Base-by-base conservation (phyloP, 2,329 filamentous ascomycete species). In the Aspergillus sp. region DNA sequence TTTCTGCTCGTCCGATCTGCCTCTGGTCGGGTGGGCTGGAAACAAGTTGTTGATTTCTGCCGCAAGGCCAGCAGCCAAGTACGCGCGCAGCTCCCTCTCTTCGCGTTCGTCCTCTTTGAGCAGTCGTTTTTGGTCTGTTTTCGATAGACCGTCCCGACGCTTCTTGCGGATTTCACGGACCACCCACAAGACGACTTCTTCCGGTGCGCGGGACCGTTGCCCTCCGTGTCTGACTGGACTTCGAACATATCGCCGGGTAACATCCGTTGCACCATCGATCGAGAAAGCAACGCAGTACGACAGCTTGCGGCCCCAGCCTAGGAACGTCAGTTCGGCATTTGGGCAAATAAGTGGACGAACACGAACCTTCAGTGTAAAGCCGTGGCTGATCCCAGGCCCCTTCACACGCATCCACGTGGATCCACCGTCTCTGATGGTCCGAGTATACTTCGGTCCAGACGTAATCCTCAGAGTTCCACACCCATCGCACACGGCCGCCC, bases 371-470 rank as follows among this genome's bases (percentile, higher is more conserved):
- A 5, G 86, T 78, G 61, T 96, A 96, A 7, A 96, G 72, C 28
- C 84, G 74, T 31, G 91, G 91, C 52, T 89, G 86, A 57, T 98
- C 91, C 86, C 88, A 96, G 1, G 84, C 78, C 54, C 89, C 89
- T 57, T 96, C 91, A 52, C 89, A 95, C 20, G 81, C 80, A 58
- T 98, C 91, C 26, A 95, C 86, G 47, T 96, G 89, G n/a, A 96
- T 73, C 91, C 91, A 98, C 55, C 86, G 78, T 58, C 82, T 80
- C 53, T 89, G 82, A 61, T 94, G 86, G 42, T 91, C 84, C 2
- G 88, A 95, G 64, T 94, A 98, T 10, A 96, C 82, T 51, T 96
- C 91, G 1, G 88, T 94, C 91, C 91, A 98, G 15, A 95, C 85
- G 53, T 95, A 85, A 57, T 96, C 91, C 60, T 96, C 91, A 17